Percentiles rank a stretch among this genome's conserved stretches.
Conservation (phyloP, 1,284 basidiomycete species). For the Amylostereum areolatum region DNA sequence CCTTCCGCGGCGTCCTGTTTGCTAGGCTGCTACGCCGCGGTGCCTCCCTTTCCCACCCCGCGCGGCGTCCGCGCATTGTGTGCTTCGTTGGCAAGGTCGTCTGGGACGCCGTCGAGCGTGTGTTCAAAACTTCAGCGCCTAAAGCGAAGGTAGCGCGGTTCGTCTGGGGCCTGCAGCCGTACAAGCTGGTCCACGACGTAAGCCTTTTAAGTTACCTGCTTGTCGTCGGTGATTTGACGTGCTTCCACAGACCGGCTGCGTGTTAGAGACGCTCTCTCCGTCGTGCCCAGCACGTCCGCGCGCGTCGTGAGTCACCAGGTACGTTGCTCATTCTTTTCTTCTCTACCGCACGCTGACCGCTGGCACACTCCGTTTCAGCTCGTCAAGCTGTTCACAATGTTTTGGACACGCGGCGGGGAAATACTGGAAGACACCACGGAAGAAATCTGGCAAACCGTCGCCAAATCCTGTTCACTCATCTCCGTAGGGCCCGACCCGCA, state of each 20-base stretch:
- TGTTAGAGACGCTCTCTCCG: slow-evolving; percentile 55
- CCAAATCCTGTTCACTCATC: too few relatives aligned
- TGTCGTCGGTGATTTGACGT: not conserved
- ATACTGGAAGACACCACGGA: too few relatives aligned
- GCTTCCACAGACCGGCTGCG: not conserved
- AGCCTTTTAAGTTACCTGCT: not conserved
- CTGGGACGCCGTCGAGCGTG: slow-evolving; percentile 45
- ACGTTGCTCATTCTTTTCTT: slow-evolving; percentile 8
- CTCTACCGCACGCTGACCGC: not conserved
- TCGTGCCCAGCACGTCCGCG: slow-evolving; percentile 63
- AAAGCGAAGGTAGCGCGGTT: slow-evolving; percentile 6
- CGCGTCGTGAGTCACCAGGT: slow-evolving; percentile 61
- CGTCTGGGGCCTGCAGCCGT: slow-evolving; percentile 39
- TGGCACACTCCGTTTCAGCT: slow-evolving; percentile 15
- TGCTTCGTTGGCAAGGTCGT: slow-evolving; percentile 74
- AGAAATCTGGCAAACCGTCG: too few relatives aligned
- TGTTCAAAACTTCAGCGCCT: slow-evolving; percentile 11
- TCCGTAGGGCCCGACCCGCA: too few relatives aligned
- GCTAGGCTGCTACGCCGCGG: slow-evolving; percentile 43
- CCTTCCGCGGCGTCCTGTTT: slow-evolving; percentile 46
- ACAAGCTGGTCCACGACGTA: slow-evolving; percentile 35
- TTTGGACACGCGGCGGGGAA: not conserved
- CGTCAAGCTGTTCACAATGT: slow-evolving; percentile 16
- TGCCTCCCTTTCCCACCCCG: slow-evolving; percentile 39
- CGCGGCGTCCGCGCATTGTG: slow-evolving; percentile 51